Percentiles rank a stretch among this genome's conserved stretches.
These are phyloP conservation scores for Pseudocercospora crystallina DNA, from an alignment of 2,329 filamentous ascomycete species.

Conservation along the genomic window DNA sequence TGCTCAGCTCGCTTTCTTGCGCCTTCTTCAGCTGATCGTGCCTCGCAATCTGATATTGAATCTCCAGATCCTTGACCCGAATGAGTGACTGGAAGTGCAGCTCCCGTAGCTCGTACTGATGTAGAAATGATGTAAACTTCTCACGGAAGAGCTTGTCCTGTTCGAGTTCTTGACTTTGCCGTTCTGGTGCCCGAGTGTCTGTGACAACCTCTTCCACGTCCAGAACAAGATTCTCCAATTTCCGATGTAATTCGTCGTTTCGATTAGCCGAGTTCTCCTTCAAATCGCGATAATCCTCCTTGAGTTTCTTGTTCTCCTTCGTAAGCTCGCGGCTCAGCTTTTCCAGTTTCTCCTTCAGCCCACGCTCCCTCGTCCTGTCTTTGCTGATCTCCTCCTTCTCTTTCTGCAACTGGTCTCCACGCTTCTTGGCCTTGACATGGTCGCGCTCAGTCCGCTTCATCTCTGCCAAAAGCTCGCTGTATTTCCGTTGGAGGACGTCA, in stretches of 20 bases:
- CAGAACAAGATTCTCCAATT: constrained; percentile 74
- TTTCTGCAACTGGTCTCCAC: constrained; percentile 90
- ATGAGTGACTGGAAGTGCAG: constrained; percentile 89
- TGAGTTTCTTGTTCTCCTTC: constrained; percentile 96
- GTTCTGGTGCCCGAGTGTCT: constrained; percentile 72
- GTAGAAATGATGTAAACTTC: constrained; percentile 91
- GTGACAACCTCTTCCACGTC: constrained; percentile 88
- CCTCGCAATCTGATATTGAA: constrained; percentile 85
- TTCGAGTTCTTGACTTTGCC: constrained; percentile 81
- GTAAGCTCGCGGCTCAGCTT: constrained; percentile 93
- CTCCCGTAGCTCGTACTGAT: constrained; percentile 95
- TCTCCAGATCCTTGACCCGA: constrained; percentile 91
- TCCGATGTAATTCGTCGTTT: constrained; percentile 78
- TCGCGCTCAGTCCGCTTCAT: constrained; percentile 96
- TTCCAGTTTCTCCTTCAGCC: constrained; percentile 93
- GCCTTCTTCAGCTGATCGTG: constrained; percentile 87
- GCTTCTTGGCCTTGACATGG: constrained; percentile 92
- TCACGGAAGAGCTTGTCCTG: constrained; percentile 79
- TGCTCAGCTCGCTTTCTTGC: constrained; percentile 75
- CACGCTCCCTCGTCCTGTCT: constrained; percentile 85
- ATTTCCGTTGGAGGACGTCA: constrained; percentile 85
- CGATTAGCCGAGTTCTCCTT: constrained; percentile 83
- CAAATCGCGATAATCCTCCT: constrained; percentile 85
- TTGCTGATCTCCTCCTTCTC: constrained; percentile 88
- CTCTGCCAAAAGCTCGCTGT: constrained; percentile 84